Evolutionary conservation across 1,284 basidiomycete species (phyloP).

Genomic region (Microbotryomycetes sp.): DNA sequence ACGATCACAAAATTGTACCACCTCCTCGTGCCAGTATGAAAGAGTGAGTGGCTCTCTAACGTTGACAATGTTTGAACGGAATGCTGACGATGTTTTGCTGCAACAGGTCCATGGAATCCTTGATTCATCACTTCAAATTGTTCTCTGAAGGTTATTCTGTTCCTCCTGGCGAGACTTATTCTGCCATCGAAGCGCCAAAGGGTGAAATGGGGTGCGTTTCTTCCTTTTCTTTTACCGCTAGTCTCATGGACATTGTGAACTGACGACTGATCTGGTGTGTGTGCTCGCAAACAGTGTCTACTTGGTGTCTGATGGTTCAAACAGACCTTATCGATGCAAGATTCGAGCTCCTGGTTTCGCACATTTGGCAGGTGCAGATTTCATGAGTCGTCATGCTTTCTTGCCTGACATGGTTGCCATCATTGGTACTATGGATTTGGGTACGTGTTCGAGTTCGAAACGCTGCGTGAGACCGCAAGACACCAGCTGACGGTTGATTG

Average conservation of each 20-base stretch:
- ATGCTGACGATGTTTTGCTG: neutral
- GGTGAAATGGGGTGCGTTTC: conserved; percentile 68
- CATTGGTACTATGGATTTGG: conserved; percentile 78
- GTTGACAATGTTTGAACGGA: neutral
- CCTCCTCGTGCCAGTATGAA: conserved; percentile 97
- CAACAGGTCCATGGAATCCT: conserved; percentile 50
- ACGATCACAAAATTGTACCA: conserved; percentile 96
- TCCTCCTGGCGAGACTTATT: conserved; percentile 95
- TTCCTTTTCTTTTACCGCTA: too few species aligned
- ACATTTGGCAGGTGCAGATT: conserved; percentile 84
- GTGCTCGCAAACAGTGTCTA: conserved; percentile 53
- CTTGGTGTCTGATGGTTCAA: conserved; percentile 86
- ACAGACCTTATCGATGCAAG: conserved; percentile 88
- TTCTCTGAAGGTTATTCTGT: conserved; percentile 97
- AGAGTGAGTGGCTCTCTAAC: conserved; percentile 71
- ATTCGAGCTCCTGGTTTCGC: conserved; percentile 75
- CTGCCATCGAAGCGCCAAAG: conserved; percentile 96
- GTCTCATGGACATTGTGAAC: neutral
- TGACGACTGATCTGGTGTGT: neutral
- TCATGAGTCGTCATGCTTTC: conserved; percentile 83
- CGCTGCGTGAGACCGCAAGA: neutral
- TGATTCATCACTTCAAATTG: conserved; percentile 95
- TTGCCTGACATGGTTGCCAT: conserved; percentile 86
- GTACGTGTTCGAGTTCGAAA: neutral
- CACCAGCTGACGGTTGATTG: neutral